Base-by-base conservation (phyloP, 2,329 filamentous ascomycete species). In the Xylaria sp. region DNA sequence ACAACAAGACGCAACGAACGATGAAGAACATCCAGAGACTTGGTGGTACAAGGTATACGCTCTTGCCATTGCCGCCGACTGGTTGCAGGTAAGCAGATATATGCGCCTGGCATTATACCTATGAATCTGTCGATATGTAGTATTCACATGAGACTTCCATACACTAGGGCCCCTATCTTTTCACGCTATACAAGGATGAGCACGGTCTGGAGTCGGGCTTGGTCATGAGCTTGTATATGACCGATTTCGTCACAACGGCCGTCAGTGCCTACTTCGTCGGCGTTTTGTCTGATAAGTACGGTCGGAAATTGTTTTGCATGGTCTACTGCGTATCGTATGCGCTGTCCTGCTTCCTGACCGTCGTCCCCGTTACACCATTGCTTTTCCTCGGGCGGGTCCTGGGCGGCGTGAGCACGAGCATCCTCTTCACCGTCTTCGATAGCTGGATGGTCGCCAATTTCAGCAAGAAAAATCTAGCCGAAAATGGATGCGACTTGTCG, bases 391-490 rank as follows among this genome's bases (percentile, higher is more conserved):
- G 88, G 18, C 82, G 87, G n/a, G 74, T 86, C 0, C 81, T 85
- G 8, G 87, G 87, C 18, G 88, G 88, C 0, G 73, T 89, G 20
- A 85, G 84, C 68, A 88, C 86, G 10, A 89, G 86, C 15, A 78
- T 90, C 23, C 81, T 90, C 20, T 89, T 86, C 79, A 87, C 82
- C 57, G 85, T 86, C 10, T 89, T 90, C 70, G 87, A 90, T 72
- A 84, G 86, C 55, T 89, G 87, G 87, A 85, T 90, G 81, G 85
- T 89, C 34, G 82, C 85, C 56, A 87, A 90, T 73, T 89, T 83
- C n/a, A 78, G 77, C 8, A 80, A 81, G 9, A 76, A 80, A 8
- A 82, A 82, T 50, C 80, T 90, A 37, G 83, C 84, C 63, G 70
- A 74, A 9, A n/a, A 74, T 23, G 77, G 76, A 8, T 78, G 76